A percentile compares a stretch with the other conserved stretches of the same genome.
Conservation (phyloP, 805 yeast genomes). For the Monosporozyma servazzii region DNA sequence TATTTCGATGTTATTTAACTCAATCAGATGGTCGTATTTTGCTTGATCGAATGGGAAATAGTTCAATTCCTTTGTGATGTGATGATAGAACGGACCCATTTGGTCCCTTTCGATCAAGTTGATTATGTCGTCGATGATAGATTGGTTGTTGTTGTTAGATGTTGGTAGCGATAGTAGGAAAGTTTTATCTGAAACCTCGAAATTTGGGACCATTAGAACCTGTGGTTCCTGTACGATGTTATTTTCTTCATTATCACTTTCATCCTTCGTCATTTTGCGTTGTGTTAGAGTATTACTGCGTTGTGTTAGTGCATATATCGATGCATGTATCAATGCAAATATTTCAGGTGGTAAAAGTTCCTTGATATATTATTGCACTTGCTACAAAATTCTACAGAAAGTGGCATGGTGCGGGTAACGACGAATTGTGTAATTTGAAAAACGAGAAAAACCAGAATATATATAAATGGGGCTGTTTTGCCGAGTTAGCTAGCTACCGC, state of each 20-base stretch:
- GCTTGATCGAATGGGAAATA: constrained; percentile 48
- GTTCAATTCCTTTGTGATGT: constrained; percentile 41
- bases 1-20: constrained; percentile 48
- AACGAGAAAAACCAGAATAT: no score
- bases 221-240: constrained; percentile 19
- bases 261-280: background rate
- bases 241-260: constrained; percentile 12
- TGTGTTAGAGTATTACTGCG: no score
- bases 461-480: no score
- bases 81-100: constrained; percentile 77
- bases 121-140: constrained; percentile 36
- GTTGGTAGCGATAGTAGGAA: constrained; percentile 44
- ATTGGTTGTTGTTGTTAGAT: background rate
- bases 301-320: no score
- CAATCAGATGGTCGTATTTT: constrained; percentile 42
- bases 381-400: no score
- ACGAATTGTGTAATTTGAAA: no score
- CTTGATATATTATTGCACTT: no score
- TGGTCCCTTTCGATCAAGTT: constrained; percentile 42
- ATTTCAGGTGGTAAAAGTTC: background rate
- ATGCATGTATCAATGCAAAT: no score
- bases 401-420: background rate
- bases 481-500: no score
- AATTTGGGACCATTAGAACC: constrained; percentile 59
- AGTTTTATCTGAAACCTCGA: constrained; percentile 69